Conservation (phyloP, 352 stramenopile species). For the Phytophthora macrochlamydospora region DNA sequence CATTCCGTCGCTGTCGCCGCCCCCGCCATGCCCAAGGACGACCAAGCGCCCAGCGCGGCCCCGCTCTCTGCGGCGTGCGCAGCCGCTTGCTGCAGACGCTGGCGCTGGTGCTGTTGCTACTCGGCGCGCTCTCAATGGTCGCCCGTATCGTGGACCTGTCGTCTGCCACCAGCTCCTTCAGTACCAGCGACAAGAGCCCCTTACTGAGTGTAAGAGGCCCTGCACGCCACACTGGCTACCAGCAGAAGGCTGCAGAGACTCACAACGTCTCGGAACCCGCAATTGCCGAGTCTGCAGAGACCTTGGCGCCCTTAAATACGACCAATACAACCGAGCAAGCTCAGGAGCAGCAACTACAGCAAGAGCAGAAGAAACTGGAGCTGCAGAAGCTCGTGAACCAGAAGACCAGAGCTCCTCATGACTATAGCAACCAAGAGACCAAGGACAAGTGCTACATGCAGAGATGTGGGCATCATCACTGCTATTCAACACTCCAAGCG, state of each 20-base stretch:
- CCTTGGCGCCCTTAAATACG: neutral
- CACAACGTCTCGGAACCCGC: neutral
- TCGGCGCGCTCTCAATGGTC: conserved; percentile 30
- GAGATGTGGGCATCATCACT: conserved; percentile 40
- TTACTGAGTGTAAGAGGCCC: conserved; percentile 7
- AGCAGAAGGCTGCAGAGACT: conserved; percentile 2
- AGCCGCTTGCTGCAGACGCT: conserved; percentile 23
- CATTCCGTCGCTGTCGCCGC: conserved; percentile 34
- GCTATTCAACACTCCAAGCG: conserved; percentile 21
- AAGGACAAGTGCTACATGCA: conserved; percentile 32
- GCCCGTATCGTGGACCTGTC: conserved; percentile 30
- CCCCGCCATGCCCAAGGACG: conserved; percentile 28
- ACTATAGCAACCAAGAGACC: conserved; percentile 24
- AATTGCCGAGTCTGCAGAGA: neutral
- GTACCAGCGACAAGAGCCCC: conserved; percentile 7
- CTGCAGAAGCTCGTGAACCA: conserved; percentile 20
- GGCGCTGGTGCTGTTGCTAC: conserved; percentile 23
- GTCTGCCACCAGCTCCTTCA: conserved; percentile 10
- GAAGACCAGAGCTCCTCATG: conserved; percentile 20
- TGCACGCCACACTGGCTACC: conserved; percentile 21
- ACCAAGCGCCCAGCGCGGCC: conserved; percentile 8
- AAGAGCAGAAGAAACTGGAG: conserved; percentile 14
- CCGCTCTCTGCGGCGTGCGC: conserved; percentile 3
- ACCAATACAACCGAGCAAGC: conserved; percentile 16
- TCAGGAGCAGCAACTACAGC: conserved; percentile 18